Percentiles rank a stretch among this genome's conserved stretches.
Conservation (phyloP, 129 eudicot species). For the Chrysanthemum makinoi region DNA sequence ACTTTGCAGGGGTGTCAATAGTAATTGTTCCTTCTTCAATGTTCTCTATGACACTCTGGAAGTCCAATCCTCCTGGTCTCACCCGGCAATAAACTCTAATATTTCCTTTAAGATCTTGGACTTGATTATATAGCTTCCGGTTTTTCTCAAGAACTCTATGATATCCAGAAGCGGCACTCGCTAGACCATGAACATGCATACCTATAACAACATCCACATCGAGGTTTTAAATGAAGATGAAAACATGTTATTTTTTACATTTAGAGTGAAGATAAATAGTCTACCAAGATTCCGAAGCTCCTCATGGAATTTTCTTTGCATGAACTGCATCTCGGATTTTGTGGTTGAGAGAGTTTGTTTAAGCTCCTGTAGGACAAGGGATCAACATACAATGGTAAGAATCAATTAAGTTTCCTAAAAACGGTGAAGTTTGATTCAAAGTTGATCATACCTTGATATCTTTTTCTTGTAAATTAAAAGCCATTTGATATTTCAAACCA, state of each 20-base stretch:
- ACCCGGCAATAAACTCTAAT: conserved; percentile 97
- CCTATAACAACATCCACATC: conserved; percentile 40
- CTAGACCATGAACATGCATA: conserved; percentile 74
- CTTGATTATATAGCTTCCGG: conserved; percentile 92
- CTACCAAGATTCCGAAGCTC: conserved; percentile 84
- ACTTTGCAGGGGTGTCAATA: conserved; percentile 68
- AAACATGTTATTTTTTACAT: neutral
- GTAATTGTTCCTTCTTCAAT: conserved; percentile 86
- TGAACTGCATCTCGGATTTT: conserved; percentile 81
- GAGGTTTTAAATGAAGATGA: conserved; percentile 13
- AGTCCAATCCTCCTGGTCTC: conserved; percentile 66
- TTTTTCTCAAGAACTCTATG: conserved; percentile 94
- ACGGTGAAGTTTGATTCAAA: conserved; percentile 8
- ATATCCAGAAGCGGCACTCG: conserved; percentile 96
- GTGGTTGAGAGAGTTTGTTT: conserved; percentile 73
- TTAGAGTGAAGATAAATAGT: conserved; percentile 3
- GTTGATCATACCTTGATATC: conserved; percentile 60
- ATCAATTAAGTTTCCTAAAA: neutral
- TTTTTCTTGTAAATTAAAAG: conserved; percentile 63
- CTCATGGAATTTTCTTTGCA: conserved; percentile 85
- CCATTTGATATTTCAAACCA: conserved; percentile 47
- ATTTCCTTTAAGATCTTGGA: conserved; percentile 97
- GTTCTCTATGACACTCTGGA: conserved; percentile 59
- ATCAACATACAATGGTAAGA: conserved; percentile 1
- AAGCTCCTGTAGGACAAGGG: conserved; percentile 54